These are phyloP conservation scores for Skeletonema costatum DNA, from an alignment of 108 stramenopile species.

Conservation along the genomic window DNA sequence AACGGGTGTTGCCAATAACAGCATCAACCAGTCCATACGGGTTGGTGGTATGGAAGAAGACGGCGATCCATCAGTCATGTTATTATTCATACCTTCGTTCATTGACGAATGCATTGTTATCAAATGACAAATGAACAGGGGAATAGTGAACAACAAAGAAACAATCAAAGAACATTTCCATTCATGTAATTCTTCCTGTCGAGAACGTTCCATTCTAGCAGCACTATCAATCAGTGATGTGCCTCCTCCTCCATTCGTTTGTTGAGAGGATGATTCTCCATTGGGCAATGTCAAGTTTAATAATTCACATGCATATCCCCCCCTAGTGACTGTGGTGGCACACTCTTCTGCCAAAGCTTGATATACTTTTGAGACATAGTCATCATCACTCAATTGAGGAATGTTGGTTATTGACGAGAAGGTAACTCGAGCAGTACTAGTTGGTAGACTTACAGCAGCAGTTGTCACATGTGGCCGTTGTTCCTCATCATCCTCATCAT, in stretches of 20 bases:
- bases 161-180: slow-evolving; percentile 51
- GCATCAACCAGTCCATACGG: slow-evolving; percentile 42
- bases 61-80: not conserved
- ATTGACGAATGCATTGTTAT: slow-evolving; percentile 29
- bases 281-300: slow-evolving; percentile 19
- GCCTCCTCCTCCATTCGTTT: slow-evolving; percentile 7
- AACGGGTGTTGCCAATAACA: slow-evolving; percentile 74
- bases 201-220: slow-evolving; percentile 51
- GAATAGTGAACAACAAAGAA: slow-evolving; percentile 54
- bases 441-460: slow-evolving; percentile 57
- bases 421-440: slow-evolving; percentile 44
- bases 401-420: slow-evolving; percentile 19
- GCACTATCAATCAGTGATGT: slow-evolving; percentile 54
- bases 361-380: slow-evolving; percentile 14
- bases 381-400: not conserved
- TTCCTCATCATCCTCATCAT: not conserved
- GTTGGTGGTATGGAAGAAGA: slow-evolving; percentile 5
- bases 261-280: not conserved
- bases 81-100: not conserved
- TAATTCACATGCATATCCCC: slow-evolving; percentile 60
- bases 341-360: slow-evolving; percentile 44
- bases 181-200: slow-evolving; percentile 46
- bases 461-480: slow-evolving; percentile 19
- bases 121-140: slow-evolving; percentile 54
- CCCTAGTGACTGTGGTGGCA: slow-evolving; percentile 40